These are phyloP conservation scores for Tricholoma terreum DNA, from an alignment of 768 basidiomycete species.

Conservation along the genomic window DNA sequence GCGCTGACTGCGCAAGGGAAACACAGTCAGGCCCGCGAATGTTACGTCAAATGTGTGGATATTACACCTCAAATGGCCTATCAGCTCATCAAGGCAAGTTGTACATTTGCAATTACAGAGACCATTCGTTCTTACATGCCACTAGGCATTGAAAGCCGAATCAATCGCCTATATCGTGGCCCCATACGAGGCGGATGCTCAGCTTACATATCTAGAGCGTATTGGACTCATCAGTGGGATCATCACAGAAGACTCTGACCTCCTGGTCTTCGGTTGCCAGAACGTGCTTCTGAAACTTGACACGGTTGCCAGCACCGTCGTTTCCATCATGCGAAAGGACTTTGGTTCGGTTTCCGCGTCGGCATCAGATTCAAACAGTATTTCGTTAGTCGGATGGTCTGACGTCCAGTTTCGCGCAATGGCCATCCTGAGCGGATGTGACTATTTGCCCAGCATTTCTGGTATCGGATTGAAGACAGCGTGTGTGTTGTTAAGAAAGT, in stretches of 20 bases:
- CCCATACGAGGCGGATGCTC: slow-evolving; percentile 98
- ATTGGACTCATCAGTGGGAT: slow-evolving; percentile 82
- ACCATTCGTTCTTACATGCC: slow-evolving; percentile 4
- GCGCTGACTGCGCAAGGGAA: slow-evolving; percentile 75
- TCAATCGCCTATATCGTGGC: slow-evolving; percentile 84
- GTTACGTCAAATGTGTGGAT: slow-evolving; percentile 87
- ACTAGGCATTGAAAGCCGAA: slow-evolving; percentile 84
- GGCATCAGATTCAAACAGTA: slow-evolving; percentile 48
- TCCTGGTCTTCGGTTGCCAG: slow-evolving; percentile 95
- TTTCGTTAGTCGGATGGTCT: slow-evolving; percentile 86
- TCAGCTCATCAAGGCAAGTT: slow-evolving; percentile 88
- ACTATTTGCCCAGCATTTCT: slow-evolving; percentile 86
- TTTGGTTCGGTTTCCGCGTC: slow-evolving; percentile 57
- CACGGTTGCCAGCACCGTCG: slow-evolving; percentile 56
- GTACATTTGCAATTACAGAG: background rate
- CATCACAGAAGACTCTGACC: slow-evolving; percentile 96
- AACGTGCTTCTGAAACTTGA: slow-evolving; percentile 95
- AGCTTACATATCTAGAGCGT: slow-evolving; percentile 89
- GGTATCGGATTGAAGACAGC: slow-evolving; percentile 96
- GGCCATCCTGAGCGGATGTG: slow-evolving; percentile 92
- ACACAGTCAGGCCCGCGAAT: slow-evolving; percentile 78
- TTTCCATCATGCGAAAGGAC: slow-evolving; percentile 61
- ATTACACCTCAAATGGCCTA: slow-evolving; percentile 97
- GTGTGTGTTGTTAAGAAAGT: slow-evolving; percentile 72
- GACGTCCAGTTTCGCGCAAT: slow-evolving; percentile 89